phyloP scores from a whole-genome alignment of 2,329 filamentous ascomycete genomes.

The Fusarium sp. region DNA sequence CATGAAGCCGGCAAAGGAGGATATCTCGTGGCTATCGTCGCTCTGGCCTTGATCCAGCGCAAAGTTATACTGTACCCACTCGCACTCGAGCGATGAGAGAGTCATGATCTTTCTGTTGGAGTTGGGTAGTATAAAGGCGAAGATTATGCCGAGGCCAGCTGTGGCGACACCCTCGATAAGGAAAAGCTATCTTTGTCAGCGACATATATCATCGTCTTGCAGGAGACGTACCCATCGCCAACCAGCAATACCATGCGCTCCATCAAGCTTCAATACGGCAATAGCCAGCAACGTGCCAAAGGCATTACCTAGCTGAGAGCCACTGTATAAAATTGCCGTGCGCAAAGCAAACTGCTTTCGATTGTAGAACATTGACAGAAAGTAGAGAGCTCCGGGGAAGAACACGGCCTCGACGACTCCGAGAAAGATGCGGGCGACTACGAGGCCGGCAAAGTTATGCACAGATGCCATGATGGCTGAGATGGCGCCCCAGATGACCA shows the following conservation, averaged over 20 bases:
- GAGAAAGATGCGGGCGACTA: slow-evolving; percentile 14
- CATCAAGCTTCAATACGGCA: slow-evolving; percentile 13
- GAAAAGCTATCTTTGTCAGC: slow-evolving; percentile 14
- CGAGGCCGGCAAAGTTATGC: slow-evolving; percentile 10
- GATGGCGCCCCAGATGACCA: slow-evolving; percentile 9
- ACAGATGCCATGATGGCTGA: slow-evolving; percentile 5
- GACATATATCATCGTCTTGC: background rate
- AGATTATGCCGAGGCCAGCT: slow-evolving; percentile 7
- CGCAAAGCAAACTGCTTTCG: slow-evolving; percentile 18
- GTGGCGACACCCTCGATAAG: slow-evolving; percentile 20
- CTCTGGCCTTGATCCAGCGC: slow-evolving; percentile 12
- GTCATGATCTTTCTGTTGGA: slow-evolving; percentile 2
- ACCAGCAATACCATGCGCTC: slow-evolving; percentile 7
- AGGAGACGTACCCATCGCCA: slow-evolving; percentile 22
- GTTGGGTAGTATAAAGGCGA: slow-evolving; percentile 18
- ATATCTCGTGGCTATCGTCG: slow-evolving; percentile 10
- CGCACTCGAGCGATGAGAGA: slow-evolving; percentile 7
- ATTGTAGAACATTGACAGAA: slow-evolving; percentile 18
- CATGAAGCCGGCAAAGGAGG: slow-evolving; percentile 45
- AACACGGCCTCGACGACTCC: slow-evolving; percentile 23
- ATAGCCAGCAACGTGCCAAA: slow-evolving; percentile 17
- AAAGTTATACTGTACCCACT: slow-evolving; percentile 18
- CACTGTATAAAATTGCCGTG: slow-evolving; percentile 10
- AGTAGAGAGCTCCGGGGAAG: slow-evolving; percentile 18
- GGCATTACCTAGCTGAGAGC: slow-evolving; percentile 19